Evolutionary conservation across 1,284 basidiomycete species (phyloP), one percentile per base, ranked within the genome.

Genomic region (Apiotrichum gamsii): DNA sequence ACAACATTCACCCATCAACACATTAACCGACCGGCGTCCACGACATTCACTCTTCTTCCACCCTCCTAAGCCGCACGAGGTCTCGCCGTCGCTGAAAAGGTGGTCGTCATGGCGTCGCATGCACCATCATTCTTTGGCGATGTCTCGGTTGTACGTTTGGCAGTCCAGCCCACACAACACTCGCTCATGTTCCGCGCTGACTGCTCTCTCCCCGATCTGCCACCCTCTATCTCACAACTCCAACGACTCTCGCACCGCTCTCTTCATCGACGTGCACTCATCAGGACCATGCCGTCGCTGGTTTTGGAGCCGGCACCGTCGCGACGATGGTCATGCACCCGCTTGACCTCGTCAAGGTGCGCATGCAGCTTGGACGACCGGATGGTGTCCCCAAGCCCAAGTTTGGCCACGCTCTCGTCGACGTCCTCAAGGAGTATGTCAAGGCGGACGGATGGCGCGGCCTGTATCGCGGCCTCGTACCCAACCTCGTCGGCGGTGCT

Each of bases 241-340:
- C 15, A 35, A 13, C 3, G 18, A 13, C 5, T 5, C 28, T 16
- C 24, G 4, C 21, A n/a, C n/a, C 23, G 4, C n/a, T n/a, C 18
- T 21, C 47, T 39, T 32, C 35, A 37, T 21, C 24, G 15, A 38
- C 42, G 18, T 23, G n/a, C n/a, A n/a, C n/a, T n/a, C 39, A 9
- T 19, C 43, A 71, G 67, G 93, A 97, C 72, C 91, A 97, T 82
- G 93, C 94, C 18, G 81, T 84, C 45, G 89, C 90, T 36, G 94
- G 95, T 46, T 81, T 98, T 49, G 87, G 88, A 36, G 94, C 94
- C 28, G 95, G 94, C 37, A 83, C 90, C 46, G 84, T 86, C 56
- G 88, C 91, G 21, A 93, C 93, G 39, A 77, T 97, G 31, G 91
- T 89, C 72, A 95, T 98, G 90, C 93, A 98, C 70, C 95, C 95